These are phyloP conservation scores for Eragrostis nindensis DNA, from an alignment of 176 grass and related monocot species.

Conservation along the genomic window DNA sequence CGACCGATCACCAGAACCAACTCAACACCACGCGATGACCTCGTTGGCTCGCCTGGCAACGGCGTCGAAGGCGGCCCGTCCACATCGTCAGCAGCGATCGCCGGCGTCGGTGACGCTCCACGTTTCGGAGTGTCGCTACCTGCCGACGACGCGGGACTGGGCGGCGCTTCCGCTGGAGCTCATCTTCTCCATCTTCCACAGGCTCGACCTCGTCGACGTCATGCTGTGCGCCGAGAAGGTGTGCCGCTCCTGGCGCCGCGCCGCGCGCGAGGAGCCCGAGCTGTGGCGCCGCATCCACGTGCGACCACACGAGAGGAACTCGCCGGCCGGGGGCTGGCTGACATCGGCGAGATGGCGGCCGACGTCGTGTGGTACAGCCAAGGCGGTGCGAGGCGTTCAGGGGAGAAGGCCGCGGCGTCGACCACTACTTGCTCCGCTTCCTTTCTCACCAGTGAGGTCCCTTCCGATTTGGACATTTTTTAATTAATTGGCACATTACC, in stretches of 20 bases:
- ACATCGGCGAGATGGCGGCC: not conserved
- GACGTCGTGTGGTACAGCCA: not conserved
- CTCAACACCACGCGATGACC: not conserved
- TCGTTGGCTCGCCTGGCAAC: not conserved
- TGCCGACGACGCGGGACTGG: not conserved
- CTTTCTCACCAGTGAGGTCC: too few species aligned
- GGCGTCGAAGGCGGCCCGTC: too few species aligned
- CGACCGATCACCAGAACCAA: too few species aligned
- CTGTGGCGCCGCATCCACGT: too few species aligned
- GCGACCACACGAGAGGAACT: not conserved
- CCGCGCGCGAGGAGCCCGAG: not conserved
- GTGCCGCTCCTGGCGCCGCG: constrained; percentile 8
- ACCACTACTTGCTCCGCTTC: too few species aligned
- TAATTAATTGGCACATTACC: too few species aligned
- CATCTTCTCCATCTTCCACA: not conserved
- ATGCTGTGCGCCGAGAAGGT: not conserved
- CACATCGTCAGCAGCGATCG: not conserved
- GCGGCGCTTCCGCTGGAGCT: not conserved
- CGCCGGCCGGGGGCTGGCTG: not conserved
- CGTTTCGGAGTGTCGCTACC: not conserved
- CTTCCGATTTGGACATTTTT: too few species aligned
- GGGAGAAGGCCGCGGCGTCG: too few species aligned
- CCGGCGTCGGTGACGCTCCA: not conserved
- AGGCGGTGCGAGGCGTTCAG: not conserved
- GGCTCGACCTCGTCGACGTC: not conserved